Evolutionary conservation across 2,329 filamentous ascomycete genomes (phyloP), one percentile per base, ranked within the genome.

Genomic region (Akanthomyces muscarius): DNA sequence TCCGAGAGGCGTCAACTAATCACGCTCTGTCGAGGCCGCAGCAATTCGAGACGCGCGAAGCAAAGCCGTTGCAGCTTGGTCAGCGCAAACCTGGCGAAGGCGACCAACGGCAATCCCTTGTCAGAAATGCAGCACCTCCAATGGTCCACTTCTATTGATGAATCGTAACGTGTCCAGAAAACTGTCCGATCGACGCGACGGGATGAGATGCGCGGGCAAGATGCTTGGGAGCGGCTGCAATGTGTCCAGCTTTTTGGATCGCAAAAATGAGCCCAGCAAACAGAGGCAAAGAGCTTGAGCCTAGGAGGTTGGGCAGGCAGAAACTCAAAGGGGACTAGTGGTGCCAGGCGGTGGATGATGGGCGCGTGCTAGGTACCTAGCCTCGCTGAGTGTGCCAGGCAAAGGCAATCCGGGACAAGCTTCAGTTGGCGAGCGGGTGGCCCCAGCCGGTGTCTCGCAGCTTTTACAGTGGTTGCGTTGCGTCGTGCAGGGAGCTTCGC

Each of bases 21-120:
- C 47, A 63, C 64, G 63, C 63, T 68, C 68, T 36, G 64, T 67
- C 52, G 71, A 66, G 63, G 69, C 68, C 62, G 28, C 36, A 38
- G 53, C 38, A 44, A 30, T 25, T 58, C 44, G 53, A n/a, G 44
- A 42, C 25, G 53, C 45, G 52, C 44, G 42, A 25, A 25, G 14
- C 8, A 18, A 36, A 36, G 53, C 53, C 42, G 25, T 44, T 16
- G 23, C 53, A 56, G 8, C 33, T 36, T 36, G 33, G 5, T 36
- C 33, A 36, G 41, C 41, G 54, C 54, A 47, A 57, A 21, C 38
- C 18, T 33, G 41, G 18, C 25, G 36, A 44, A 25, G 50, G 30
- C 30, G n/a, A 23, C 30, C 30, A 14, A 30, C 51, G n/a, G n/a
- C 33, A 21, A 41, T 21, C 16, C 28, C 16, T 21, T 33, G 11